Percentiles rank a stretch among this genome's conserved stretches.
Evolutionary conservation across 2,329 filamentous ascomycete genomes (phyloP).

Genomic region (Aspergillus sp.): DNA sequence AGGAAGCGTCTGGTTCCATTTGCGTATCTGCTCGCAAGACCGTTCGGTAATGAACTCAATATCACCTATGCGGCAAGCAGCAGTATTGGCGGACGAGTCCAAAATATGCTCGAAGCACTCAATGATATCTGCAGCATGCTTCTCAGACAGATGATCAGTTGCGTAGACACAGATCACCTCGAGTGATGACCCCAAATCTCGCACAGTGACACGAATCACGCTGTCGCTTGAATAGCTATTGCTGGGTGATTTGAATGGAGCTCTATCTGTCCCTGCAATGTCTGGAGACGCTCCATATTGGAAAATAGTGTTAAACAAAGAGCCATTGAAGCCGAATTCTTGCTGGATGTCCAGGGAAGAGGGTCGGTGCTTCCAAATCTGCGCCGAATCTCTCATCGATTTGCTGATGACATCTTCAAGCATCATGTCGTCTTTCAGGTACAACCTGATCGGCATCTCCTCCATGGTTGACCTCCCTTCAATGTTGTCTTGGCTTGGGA

Average conservation of each 20-base stretch:
- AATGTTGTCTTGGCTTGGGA: conserved; percentile 37
- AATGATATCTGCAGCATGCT: conserved; percentile 30
- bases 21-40: conserved; percentile 29
- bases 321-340: conserved; percentile 22
- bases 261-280: not conserved
- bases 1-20: conserved; percentile 34
- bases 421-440: conserved; percentile 23
- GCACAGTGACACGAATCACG: conserved; percentile 28
- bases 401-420: conserved; percentile 21
- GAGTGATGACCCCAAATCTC: conserved; percentile 33
- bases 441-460: conserved; percentile 22
- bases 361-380: conserved; percentile 18
- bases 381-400: conserved; percentile 20
- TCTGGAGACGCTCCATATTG: conserved; percentile 8
- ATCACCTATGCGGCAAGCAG: conserved; percentile 23
- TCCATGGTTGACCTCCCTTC: conserved; percentile 25
- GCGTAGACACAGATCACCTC: conserved; percentile 54
- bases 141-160: conserved; percentile 49
- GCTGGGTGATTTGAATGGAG: conserved; percentile 8
- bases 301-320: conserved; percentile 33
- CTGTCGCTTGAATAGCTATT: conserved; percentile 14
- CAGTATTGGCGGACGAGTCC: conserved; percentile 22
- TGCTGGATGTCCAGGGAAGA: conserved; percentile 24
- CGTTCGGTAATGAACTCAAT: conserved; percentile 31
- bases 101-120: conserved; percentile 34